Base-by-base conservation (phyloP, 805 yeast genomes). In the Grigorovia jiainica region DNA sequence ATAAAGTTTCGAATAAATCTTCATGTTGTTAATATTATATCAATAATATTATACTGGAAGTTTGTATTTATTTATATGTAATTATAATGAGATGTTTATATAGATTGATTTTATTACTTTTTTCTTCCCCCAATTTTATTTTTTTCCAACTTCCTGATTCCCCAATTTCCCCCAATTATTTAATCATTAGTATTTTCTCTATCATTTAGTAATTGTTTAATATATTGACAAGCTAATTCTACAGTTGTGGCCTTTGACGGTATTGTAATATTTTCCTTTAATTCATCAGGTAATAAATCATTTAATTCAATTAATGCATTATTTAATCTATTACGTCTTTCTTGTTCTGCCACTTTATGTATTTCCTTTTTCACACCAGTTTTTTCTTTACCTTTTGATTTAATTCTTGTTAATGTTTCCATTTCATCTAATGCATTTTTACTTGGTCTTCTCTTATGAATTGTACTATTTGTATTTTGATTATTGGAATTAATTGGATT, bases 231-330 rank as follows among this genome's bases (percentile, higher is more conserved):
- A 0, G 96, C 95, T 54, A 87, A 67, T 60, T 90, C 98, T 3
- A 92, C 96, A 0, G 97, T 90, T 2, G 95, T 87, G 2, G 97
- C 97, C 56, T 90, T 90, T 21, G 94, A 81, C 1, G 94, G 94
- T 27, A 84, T 79, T 3, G 67, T 50, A 11, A 76, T 73, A 11
- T 75, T 70, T 29, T 75, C 81, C 43, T 72, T 76, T 52, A 77
- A 65, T 19, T 61, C 60, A 5, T 78, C 75, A 0, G 95, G 94
- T 18, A 90, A 71, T 47, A 87, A 63, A 8, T 67, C 53, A 7
- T 81, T 79, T 44, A 90, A 66, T 34, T 85, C 95, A 35, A 76
- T 77, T 24, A 90, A 78, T 0, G 97, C 97, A 43, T 70, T 65
- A 60, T 92, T 92, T 80, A 90, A 82, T 47, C 98, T 71, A 60